These are phyloP conservation scores for Botrytis hyacinthi DNA, from an alignment of 2,329 filamentous ascomycete species.

Conservation along the genomic window DNA sequence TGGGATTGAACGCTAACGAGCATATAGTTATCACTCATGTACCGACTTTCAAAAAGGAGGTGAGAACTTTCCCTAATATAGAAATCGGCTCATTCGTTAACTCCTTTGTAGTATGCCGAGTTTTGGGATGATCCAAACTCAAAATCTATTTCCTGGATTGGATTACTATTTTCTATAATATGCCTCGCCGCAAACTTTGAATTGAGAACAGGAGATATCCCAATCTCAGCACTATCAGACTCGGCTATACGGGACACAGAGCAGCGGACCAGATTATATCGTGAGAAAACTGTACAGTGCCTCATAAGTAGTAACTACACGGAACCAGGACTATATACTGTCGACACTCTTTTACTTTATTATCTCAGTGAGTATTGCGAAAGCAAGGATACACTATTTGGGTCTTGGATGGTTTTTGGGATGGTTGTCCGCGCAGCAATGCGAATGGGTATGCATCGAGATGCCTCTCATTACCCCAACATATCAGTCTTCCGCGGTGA, in stretches of 20 bases:
- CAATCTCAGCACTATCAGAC: constrained; percentile 44
- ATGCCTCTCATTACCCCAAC: constrained; percentile 48
- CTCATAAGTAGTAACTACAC: constrained; percentile 51
- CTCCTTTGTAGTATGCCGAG: constrained; percentile 31
- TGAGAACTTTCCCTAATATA: constrained; percentile 24
- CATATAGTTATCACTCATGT: constrained; percentile 44
- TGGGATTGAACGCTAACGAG: not conserved
- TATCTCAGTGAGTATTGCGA: constrained; percentile 52
- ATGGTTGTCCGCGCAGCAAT: constrained; percentile 54
- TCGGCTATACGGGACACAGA: constrained; percentile 42
- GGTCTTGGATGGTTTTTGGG: constrained; percentile 52
- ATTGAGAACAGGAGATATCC: constrained; percentile 3
- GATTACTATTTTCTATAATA: constrained; percentile 44
- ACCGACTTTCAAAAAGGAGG: constrained; percentile 49
- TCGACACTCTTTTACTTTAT: constrained; percentile 53
- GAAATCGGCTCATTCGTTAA: constrained; percentile 15
- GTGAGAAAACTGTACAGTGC: constrained; percentile 52
- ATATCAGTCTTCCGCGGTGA: constrained; percentile 54
- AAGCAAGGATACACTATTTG: constrained; percentile 51
- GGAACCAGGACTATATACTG: constrained; percentile 48
- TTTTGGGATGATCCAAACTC: constrained; percentile 35
- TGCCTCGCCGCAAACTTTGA: constrained; percentile 18
- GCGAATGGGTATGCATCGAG: constrained; percentile 57
- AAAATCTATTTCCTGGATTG: constrained; percentile 50
- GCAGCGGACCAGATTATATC: constrained; percentile 48